A percentile compares a stretch with the other conserved stretches of the same genome.
These are phyloP conservation scores for Marasmius oreades DNA, from an alignment of 1,284 basidiomycete species.

Conservation along the genomic window DNA sequence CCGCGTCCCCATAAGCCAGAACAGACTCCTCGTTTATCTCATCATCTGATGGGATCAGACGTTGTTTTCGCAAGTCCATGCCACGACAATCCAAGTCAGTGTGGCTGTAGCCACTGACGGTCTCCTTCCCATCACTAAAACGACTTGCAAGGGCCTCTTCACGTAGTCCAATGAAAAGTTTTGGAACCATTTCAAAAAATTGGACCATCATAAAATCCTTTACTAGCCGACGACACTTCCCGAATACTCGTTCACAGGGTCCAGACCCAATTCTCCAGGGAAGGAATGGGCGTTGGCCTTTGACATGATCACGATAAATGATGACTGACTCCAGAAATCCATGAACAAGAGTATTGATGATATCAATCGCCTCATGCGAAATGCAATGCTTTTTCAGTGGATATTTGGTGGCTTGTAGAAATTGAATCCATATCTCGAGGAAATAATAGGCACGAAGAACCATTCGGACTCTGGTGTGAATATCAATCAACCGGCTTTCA, in stretches of 20 bases:
- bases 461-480: slow-evolving; percentile 29
- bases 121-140: slow-evolving; percentile 7
- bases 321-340: slow-evolving; percentile 28
- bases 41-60: slow-evolving; percentile 9
- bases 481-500: slow-evolving; percentile 24
- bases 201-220: slow-evolving; percentile 27
- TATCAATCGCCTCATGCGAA: slow-evolving; percentile 30
- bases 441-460: slow-evolving; percentile 31
- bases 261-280: slow-evolving; percentile 29
- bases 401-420: slow-evolving; percentile 22
- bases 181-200: slow-evolving; percentile 23
- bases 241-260: slow-evolving; percentile 30
- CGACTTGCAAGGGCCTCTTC: not conserved
- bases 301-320: slow-evolving; percentile 31
- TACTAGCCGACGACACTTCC: slow-evolving; percentile 19
- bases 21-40: slow-evolving; percentile 2
- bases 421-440: slow-evolving; percentile 30
- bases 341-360: slow-evolving; percentile 26
- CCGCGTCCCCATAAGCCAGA: not conserved
- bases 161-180: slow-evolving; percentile 13
- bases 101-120: slow-evolving; percentile 20
- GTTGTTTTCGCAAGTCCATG: slow-evolving; percentile 9
- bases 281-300: slow-evolving; percentile 18
- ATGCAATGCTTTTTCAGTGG: slow-evolving; percentile 23
- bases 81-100: slow-evolving; percentile 15